phyloP scores from a whole-genome alignment of 73 alveolate genomes.

The Paramecium bursaria region DNA sequence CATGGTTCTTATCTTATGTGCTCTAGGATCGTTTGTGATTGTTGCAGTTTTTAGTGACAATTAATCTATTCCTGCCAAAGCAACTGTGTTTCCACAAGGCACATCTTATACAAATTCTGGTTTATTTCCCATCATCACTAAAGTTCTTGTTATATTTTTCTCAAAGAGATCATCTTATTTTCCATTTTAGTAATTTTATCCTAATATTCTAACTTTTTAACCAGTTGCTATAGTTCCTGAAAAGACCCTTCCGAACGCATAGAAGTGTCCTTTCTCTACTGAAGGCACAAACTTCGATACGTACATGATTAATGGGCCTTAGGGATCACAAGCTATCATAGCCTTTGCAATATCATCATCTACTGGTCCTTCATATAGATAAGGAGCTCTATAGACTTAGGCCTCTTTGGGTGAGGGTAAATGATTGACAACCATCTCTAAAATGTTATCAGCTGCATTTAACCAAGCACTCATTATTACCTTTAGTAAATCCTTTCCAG shows the following conservation, averaged over 20 bases:
- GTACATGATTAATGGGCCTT: conserved; percentile 98
- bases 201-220: conserved; percentile 90
- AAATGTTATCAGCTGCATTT: conserved; percentile 90
- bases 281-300: conserved; percentile 96
- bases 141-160: conserved; percentile 86
- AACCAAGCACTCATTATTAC: conserved; percentile 87
- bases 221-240: conserved; percentile 94
- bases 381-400: conserved; percentile 85
- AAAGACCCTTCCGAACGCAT: conserved; percentile 97
- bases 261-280: conserved; percentile 88
- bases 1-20: conserved; percentile 71
- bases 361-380: conserved; percentile 91
- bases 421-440: conserved; percentile 86
- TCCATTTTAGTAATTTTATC: conserved; percentile 88
- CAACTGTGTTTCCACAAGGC: conserved; percentile 95
- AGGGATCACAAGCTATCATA: conserved; percentile 94
- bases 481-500: conserved; percentile 78
- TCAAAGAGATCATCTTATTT: conserved; percentile 83
- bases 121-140: conserved; percentile 88
- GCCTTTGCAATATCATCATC: conserved; percentile 93
- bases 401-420: conserved; percentile 96
- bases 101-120: conserved; percentile 79
- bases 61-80: conserved; percentile 82
- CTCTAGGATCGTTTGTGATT: conserved; percentile 68
- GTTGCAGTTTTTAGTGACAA: conserved; percentile 71